Evolutionary conservation across 805 yeast species (phyloP), one percentile per base, ranked within the genome.

Genomic region (Candida krabiensis): DNA sequence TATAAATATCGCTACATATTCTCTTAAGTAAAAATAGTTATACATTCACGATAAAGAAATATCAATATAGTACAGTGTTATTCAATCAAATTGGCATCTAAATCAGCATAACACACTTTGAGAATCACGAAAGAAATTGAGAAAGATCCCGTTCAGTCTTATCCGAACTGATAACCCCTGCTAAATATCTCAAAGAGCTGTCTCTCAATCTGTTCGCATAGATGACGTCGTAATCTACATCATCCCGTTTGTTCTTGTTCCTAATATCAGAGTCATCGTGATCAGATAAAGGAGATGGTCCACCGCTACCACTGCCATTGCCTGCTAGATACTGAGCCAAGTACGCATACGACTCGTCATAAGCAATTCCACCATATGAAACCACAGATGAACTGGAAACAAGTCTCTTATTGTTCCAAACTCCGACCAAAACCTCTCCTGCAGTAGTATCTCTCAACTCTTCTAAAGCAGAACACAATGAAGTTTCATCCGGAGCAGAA

Each of bases 271-370:
- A 24, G 14, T 21, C 27, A n/a, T 38, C 36, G 30, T 18, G 33
- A 4, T 30, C 6, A n/a, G 11, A 13, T 5, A 28, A 34, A 26
- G 19, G 26, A 7, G 14, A 18, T 8, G 17, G 11, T 3, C 17
- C 14, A 9, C 33, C 31, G 22, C 33, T 40, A 1, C 36, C 5
- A 2, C 37, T 30, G 23, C 37, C 27, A 37, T 56, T 53, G n/a
- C 59, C 61, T 8, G 56, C 52, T 4, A 67, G 38, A 5, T 63
- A 40, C 2, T 59, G 60, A 2, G 71, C 76, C 17, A 75, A 53
- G 41, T 74, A 75, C 0, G 64, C 63, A 47, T 63, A 74, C 0
- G 79, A 73, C 9, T 64, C 65, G 41, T 69, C 75, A 9, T 41
- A 36, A 11, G 46, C 19, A 7, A 55, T 34, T 5, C 49, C 50